Percentiles rank a stretch among this genome's conserved stretches.
Evolutionary conservation across 495 filamentous ascomycete species (phyloP).

Genomic region (Daldinia loculata): DNA sequence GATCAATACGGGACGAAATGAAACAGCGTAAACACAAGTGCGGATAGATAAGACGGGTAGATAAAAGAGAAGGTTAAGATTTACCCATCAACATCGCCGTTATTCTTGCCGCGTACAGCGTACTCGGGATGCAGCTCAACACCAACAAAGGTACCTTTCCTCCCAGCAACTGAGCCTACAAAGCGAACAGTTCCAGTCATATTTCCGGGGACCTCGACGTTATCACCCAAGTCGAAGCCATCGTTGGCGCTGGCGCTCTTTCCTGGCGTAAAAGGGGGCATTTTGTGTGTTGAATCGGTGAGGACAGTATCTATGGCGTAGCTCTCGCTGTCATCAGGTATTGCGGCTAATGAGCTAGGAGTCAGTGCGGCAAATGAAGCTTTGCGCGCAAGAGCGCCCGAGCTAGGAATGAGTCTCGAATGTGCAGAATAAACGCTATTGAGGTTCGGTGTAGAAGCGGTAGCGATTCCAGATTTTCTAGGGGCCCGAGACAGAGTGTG

Average conservation of each 20-base stretch:
- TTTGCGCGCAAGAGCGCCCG: constrained; percentile 67
- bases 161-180: constrained; percentile 84
- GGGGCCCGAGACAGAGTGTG: constrained; percentile 41
- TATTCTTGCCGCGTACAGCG: constrained; percentile 89
- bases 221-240: constrained; percentile 78
- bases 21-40: constrained; percentile 10
- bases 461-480: constrained; percentile 57
- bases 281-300: constrained; percentile 54
- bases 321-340: constrained; percentile 67
- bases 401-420: constrained; percentile 52
- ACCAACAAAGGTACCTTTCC: constrained; percentile 92
- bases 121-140: constrained; percentile 88
- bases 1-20: constrained; percentile 13
- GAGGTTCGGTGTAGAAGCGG: constrained; percentile 68
- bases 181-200: constrained; percentile 94
- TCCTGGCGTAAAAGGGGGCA: constrained; percentile 50
- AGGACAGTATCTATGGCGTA: constrained; percentile 65
- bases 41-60: constrained; percentile 36
- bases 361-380: constrained; percentile 71
- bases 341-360: constrained; percentile 64
- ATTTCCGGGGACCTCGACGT: constrained; percentile 92
- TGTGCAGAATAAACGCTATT: constrained; percentile 57
- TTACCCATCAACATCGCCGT: constrained; percentile 95
- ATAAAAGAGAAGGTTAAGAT: constrained; percentile 41
- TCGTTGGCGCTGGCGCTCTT: constrained; percentile 42